A percentile compares a stretch with the other conserved stretches of the same genome.
Evolutionary conservation across 257 asterid genomes (phyloP).

Genomic region (Solanum verrucosum): DNA sequence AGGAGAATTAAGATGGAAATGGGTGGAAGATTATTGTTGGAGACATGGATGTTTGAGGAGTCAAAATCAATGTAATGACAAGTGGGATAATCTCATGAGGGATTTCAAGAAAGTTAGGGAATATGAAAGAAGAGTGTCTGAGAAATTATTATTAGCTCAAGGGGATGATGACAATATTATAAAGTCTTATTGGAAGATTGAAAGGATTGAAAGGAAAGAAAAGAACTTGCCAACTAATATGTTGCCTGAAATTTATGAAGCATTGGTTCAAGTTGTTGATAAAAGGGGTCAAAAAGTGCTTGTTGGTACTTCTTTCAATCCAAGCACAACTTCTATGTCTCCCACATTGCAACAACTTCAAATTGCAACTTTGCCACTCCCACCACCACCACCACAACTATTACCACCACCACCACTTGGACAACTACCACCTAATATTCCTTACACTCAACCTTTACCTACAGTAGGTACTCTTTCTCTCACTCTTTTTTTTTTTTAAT

Average conservation of each 20-base stretch:
- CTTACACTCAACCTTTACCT: conserved; percentile 35
- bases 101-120: conserved; percentile 92
- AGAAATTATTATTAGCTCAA: neutral
- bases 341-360: conserved; percentile 33
- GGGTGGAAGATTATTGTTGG: conserved; percentile 97
- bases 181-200: conserved; percentile 72
- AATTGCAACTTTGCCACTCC: conserved; percentile 11
- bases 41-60: conserved; percentile 65
- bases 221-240: conserved; percentile 66
- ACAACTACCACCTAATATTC: neutral
- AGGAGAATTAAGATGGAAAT: conserved; percentile 87
- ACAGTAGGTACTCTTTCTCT: conserved; percentile 48
- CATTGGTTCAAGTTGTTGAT: conserved; percentile 64
- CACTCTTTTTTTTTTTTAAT: neutral
- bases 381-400: conserved; percentile 8
- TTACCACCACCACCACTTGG: conserved; percentile 5
- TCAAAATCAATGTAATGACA: conserved; percentile 92
- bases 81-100: conserved; percentile 91
- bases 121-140: conserved; percentile 32
- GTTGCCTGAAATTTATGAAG: conserved; percentile 72
- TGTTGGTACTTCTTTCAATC: neutral
- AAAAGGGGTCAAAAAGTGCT: conserved; percentile 23
- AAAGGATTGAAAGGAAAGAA: conserved; percentile 66
- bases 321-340: conserved; percentile 7
- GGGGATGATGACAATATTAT: neutral